These are phyloP conservation scores for Gamsiella multidivaricata DNA, from an alignment of 192 early-diverging fungal species.

Conservation along the genomic window DNA sequence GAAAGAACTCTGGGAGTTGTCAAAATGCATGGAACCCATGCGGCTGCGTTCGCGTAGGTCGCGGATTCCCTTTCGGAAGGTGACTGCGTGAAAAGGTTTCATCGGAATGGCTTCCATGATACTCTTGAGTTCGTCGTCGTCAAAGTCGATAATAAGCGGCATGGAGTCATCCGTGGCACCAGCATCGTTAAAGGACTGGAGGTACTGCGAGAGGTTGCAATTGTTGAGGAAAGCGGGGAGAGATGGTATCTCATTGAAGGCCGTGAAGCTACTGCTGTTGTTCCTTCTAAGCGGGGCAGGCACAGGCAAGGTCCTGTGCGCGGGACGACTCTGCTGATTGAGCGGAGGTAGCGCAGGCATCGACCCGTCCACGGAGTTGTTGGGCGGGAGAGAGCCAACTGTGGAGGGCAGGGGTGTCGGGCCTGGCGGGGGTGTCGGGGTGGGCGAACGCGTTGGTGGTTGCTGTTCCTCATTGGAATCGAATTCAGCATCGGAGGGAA, in stretches of 20 bases:
- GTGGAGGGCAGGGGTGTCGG: background rate
- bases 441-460: slow-evolving; percentile 31
- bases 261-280: slow-evolving; percentile 42
- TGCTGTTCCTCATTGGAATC: slow-evolving; percentile 38
- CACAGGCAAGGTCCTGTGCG: slow-evolving; percentile 19
- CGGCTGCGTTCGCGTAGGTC: slow-evolving; percentile 50
- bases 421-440: slow-evolving; percentile 15
- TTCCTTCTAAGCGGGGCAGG: slow-evolving; percentile 29
- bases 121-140: slow-evolving; percentile 63
- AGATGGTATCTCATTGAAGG: slow-evolving; percentile 50
- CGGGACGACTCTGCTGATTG: background rate
- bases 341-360: background rate
- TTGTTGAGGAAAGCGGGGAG: slow-evolving; percentile 60
- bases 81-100: slow-evolving; percentile 65
- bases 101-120: slow-evolving; percentile 58
- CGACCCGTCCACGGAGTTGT: background rate
- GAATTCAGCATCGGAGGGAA: slow-evolving; percentile 36
- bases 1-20: slow-evolving; percentile 28
- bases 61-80: slow-evolving; percentile 61
- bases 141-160: slow-evolving; percentile 59
- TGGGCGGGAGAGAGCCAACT: background rate
- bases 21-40: slow-evolving; percentile 43
- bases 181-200: slow-evolving; percentile 55
- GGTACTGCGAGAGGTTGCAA: slow-evolving; percentile 63
- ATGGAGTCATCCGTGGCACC: slow-evolving; percentile 63